Base-by-base conservation (phyloP, 805 yeast species). In the Saccharomycopsis malanga region DNA sequence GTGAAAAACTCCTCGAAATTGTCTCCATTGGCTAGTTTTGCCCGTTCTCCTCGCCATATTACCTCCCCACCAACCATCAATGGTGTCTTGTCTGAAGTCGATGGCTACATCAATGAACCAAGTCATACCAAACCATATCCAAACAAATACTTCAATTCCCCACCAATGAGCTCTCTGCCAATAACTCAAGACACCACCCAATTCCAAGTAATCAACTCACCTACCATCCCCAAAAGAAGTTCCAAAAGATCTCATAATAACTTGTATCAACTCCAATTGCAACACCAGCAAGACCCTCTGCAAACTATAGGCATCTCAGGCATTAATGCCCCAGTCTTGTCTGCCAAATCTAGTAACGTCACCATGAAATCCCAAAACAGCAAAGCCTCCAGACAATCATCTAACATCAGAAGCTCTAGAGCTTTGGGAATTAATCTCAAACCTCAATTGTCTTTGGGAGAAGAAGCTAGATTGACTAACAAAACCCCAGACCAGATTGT, bases 321-420 rank as follows among this genome's bases (percentile, higher is more conserved):
- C n/a, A 36, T 45, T 12, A 51, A 51, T 41, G 54, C 52, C 4
- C 54, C 54, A 18, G 49, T 48, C 4, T 41, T 41, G 20, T 30
- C 36, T n/a, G 22, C 20, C n/a, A 34, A 41, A 27, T 21, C 35
- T 14, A 29, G 20, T 29, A 30, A 41, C 34, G 29, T 12, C 9
- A 32, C 36, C 5, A n/a, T 32, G 36, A 32, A n/a, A 9, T 42
- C 45, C 15, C 29, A 32, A 32, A 12, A 25, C 4, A 18, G 18
- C 25, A 35, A 23, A 34, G 45, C 39, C 4, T 37, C 40, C 9
- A 37, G 40, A 37, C 40, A 37, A 24, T 42, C 40, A 4, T 25
- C 45, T 20, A 30, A 42, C 27, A 30, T 42, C 18, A 34, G 50
- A 21, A 12, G 22, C n/a, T 49, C 53, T n/a, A 48, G 34, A 45